Base-by-base conservation (phyloP, 805 yeast genomes). In the Diddensiella caesifluorescens region DNA sequence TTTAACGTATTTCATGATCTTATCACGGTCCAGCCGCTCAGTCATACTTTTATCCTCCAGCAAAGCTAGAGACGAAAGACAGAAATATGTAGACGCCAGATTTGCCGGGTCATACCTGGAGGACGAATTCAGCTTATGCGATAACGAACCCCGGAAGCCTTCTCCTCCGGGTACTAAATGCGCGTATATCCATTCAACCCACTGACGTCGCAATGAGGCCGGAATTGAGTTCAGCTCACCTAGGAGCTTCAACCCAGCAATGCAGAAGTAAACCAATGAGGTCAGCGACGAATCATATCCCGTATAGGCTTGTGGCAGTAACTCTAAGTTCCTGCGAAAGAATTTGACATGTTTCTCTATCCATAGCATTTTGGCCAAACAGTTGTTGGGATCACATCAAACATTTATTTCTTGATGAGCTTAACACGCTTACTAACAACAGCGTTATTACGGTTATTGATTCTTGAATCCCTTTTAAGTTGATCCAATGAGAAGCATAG, bases 51-150 rank as follows among this genome's bases (percentile, higher is more conserved):
- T 69, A 38, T 70, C 74, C 23, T 67, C 65, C 10, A 83, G 62
- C n/a, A 75, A 63, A 1, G 77, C 56, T 28, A 83, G 64, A 7
- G 72, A 65, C 26, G 76, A 71, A 25, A 88, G 60, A 1, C 86
- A 89, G 63, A 88, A 83, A 50, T 79, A 77, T 0, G 96, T 88
- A 4, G 88, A 77, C 0, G 90, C 75, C 4, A 86, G 60, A 49
- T 77, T 81, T 1, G 89, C 75, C 1, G 77, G 64, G 53, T 80
- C 88, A 52, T 76, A 79, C 4, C 40, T 45, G 4, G 28, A 28
- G n/a, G 25, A 29, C 18, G 13, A n/a, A 16, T 12, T 20, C 3
- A 18, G 26, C 18, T 27, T 20, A 36, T 79, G 80, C 2, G 72
- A 65, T 20, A 64, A 51, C 5, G 83, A 77, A 1, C 86, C 76